Evolutionary conservation across 2,329 filamentous ascomycete species (phyloP).

Genomic region (Colletotrichum agaves): DNA sequence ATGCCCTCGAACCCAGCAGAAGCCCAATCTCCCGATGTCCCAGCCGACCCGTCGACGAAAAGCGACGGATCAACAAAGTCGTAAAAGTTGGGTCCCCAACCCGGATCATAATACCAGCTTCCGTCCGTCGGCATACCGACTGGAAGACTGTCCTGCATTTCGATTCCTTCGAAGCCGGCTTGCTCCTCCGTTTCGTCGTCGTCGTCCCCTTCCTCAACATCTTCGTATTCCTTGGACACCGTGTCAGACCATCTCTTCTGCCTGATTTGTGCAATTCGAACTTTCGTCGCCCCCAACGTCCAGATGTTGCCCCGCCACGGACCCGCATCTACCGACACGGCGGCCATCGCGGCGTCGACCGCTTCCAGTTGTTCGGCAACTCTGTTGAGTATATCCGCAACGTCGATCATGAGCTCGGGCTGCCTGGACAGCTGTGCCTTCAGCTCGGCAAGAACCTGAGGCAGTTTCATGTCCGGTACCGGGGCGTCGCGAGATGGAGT

Average conservation of each 20-base stretch:
- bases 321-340: constrained; percentile 45
- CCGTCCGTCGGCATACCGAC: neutral
- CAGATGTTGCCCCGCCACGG: constrained; percentile 57
- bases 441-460: constrained; percentile 53
- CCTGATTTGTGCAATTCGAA: constrained; percentile 58
- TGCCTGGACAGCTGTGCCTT: constrained; percentile 55
- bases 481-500: neutral
- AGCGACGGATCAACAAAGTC: constrained; percentile 12
- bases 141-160: constrained; percentile 1
- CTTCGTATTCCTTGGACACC: constrained; percentile 43
- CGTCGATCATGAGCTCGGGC: constrained; percentile 57
- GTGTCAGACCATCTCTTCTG: constrained; percentile 60
- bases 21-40: neutral
- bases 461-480: constrained; percentile 42
- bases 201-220: neutral
- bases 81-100: neutral
- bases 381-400: constrained; percentile 53
- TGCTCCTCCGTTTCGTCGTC: neutral
- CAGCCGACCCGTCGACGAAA: neutral
- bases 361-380: constrained; percentile 57
- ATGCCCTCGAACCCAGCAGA: constrained; percentile 1
- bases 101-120: neutral
- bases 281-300: constrained; percentile 59
- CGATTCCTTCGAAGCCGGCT: neutral
- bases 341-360: constrained; percentile 50